A percentile compares a stretch with the other conserved stretches of the same genome.
Conservation (phyloP, 176 grass and related monocot genomes). For the Aegilops tauschii region DNA sequence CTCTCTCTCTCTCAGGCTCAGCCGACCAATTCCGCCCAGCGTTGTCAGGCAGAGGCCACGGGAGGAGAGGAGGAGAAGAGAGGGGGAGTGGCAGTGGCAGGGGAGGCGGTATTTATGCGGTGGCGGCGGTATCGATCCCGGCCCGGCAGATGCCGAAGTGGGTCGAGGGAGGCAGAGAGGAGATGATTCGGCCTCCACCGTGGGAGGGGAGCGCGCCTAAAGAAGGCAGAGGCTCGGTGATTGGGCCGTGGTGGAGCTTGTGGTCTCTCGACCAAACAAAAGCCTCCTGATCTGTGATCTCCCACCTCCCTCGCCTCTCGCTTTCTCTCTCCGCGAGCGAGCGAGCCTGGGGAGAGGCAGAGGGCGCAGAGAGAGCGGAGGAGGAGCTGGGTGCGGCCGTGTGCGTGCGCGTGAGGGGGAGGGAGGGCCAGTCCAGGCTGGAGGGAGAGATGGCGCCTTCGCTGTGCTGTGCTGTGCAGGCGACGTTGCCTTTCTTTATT, state of each 20-base stretch:
- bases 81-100: slow-evolving; percentile 10
- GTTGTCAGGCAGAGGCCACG: background rate
- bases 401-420: slow-evolving; percentile 2
- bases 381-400: background rate
- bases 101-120: slow-evolving; percentile 35
- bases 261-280: slow-evolving; percentile 69
- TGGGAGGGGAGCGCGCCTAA: slow-evolving; percentile 26
- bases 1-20: background rate
- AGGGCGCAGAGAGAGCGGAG: background rate
- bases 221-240: slow-evolving; percentile 14
- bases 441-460: slow-evolving; percentile 19
- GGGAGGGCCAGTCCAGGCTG: slow-evolving; percentile 30
- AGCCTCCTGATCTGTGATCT: slow-evolving; percentile 17
- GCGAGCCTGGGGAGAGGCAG: background rate
- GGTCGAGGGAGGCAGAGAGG: background rate
- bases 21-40: slow-evolving; percentile 13
- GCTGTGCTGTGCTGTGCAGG: slow-evolving; percentile 12
- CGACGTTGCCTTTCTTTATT: slow-evolving; percentile 49
- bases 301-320: background rate
- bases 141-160: slow-evolving; percentile 62
- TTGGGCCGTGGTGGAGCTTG: slow-evolving; percentile 61
- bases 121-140: background rate
- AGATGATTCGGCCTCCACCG: slow-evolving; percentile 56
- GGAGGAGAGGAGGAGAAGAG: background rate
- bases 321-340: background rate